A percentile compares a stretch with the other conserved stretches of the same genome.
Conservation (phyloP, 1,139 yeast genomes). For the Pichia sp. region DNA sequence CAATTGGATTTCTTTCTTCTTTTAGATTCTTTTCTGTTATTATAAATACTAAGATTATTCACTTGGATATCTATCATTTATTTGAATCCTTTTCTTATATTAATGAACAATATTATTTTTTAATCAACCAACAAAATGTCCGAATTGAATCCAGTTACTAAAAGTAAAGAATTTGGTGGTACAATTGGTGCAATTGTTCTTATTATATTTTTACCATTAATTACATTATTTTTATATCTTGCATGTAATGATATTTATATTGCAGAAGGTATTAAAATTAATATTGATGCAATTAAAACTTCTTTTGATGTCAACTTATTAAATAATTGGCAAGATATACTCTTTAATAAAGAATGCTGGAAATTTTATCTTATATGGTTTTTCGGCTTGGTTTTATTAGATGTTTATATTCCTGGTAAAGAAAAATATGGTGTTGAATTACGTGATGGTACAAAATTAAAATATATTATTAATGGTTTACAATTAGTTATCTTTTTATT, state of each 20-base stretch:
- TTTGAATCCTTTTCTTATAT: neutral
- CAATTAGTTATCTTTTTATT: conserved; percentile 45
- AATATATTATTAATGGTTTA: conserved; percentile 78
- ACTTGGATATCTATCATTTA: neutral
- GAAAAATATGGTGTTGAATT: conserved; percentile 57
- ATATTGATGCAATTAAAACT: conserved; percentile 31
- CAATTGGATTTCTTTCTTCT: too few relatives aligned
- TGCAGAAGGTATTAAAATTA: conserved; percentile 41
- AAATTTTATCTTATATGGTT: conserved; percentile 72
- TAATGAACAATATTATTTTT: too few relatives aligned
- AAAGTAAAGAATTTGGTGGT: conserved; percentile 71
- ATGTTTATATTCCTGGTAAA: conserved; percentile 68
- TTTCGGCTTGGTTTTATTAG: conserved; percentile 53
- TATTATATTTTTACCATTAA: conserved; percentile 58
- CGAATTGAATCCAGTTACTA: conserved; percentile 66
- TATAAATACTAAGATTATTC: too few relatives aligned
- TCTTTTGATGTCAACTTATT: conserved; percentile 15
- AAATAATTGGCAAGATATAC: conserved; percentile 14
- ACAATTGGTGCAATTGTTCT: conserved; percentile 64
- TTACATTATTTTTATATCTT: conserved; percentile 54
- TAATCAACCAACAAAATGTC: conserved; percentile 14
- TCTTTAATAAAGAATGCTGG: conserved; percentile 40
- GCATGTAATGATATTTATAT: conserved; percentile 52
- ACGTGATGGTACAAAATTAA: conserved; percentile 66
- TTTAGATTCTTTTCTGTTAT: too few relatives aligned